Evolutionary conservation across 345 rosid genomes (phyloP).

Genomic region (Triadica sebifera): DNA sequence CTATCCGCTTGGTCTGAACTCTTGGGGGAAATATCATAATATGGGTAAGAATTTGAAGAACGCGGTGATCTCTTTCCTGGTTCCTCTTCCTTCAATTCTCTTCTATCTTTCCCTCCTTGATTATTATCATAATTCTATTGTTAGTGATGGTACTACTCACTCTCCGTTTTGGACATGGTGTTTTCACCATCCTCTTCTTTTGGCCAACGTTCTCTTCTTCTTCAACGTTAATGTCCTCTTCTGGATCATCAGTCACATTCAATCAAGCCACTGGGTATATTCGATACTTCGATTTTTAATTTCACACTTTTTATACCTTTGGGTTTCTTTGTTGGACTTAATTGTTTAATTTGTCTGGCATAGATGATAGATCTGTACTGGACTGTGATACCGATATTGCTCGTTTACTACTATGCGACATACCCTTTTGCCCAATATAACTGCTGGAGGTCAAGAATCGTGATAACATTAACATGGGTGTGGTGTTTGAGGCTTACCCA

Average conservation of each 20-base stretch:
- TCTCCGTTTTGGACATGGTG: slow-evolving; percentile 65
- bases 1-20: not conserved
- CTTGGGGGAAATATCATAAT: not conserved
- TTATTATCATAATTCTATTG: slow-evolving; percentile 19
- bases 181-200: slow-evolving; percentile 67
- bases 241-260: slow-evolving; percentile 77
- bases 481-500: slow-evolving; percentile 86
- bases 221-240: slow-evolving; percentile 85
- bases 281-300: not conserved
- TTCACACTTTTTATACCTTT: not conserved
- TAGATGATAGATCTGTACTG: slow-evolving; percentile 96
- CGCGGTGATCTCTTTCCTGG: slow-evolving; percentile 61
- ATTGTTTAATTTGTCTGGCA: not conserved
- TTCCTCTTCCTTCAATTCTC: slow-evolving; percentile 71
- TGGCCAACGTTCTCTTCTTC: slow-evolving; percentile 83
- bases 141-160: slow-evolving; percentile 1
- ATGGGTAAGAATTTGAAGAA: slow-evolving; percentile 56
- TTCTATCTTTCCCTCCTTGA: slow-evolving; percentile 62
- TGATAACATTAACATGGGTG: slow-evolving; percentile 59
- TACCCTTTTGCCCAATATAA: slow-evolving; percentile 64
- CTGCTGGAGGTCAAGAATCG: slow-evolving; percentile 64
- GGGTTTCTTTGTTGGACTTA: not conserved
- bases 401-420: slow-evolving; percentile 69
- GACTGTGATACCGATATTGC: slow-evolving; percentile 87
- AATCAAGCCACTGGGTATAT: slow-evolving; percentile 82